Base-by-base conservation (phyloP, 257 asterid species). In the Verbena officinalis region DNA sequence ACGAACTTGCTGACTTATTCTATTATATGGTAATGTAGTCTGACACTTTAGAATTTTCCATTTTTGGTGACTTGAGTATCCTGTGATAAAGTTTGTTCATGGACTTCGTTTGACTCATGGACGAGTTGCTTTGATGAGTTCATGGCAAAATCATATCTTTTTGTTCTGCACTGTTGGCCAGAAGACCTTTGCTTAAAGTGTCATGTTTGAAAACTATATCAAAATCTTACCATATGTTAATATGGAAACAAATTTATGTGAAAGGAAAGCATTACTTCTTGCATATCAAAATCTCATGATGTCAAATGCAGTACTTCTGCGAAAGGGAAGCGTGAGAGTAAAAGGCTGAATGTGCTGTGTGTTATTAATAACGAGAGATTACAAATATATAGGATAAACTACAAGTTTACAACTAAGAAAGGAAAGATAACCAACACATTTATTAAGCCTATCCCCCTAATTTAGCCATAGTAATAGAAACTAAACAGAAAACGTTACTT, bases 21-120 rank as follows among this genome's bases (percentile, higher is more conserved):
- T 24, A 53, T 52, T 48, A 17, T 44, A 42, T 58, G 22, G 33
- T 61, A 19, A 42, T 71, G 21, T 48, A 72, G 42, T 64, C 63
- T 68, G 20, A 15, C 9, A 43, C 17, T 45, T 43, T 46, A 34
- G 51, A 55, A 33, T 34, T 15, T 61, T 38, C 51, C 24, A 12
- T 65, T 62, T 48, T 63, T 65, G 30, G 15, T 74, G 63, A 21
- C 44, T n/a, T n/a, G 64, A 61, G 58, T 54, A 59, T 73, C 64
- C 34, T 23, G 52, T 38, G n/a, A 46, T 58, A 39, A 27, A 17
- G 51, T 40, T 23, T 51, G 39, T 68, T 53, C 43, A 39, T 34
- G 53, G 53, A 44, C 57, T 66, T 53, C 15, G 4, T 43, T 16
- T 39, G 24, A 7, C 34, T 55, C 13, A 7, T 54, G 31, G 3